Evolutionary conservation across 1,139 yeast species (phyloP), one percentile per base, ranked within the genome.

Genomic region (Suhomyces anneliseae): DNA sequence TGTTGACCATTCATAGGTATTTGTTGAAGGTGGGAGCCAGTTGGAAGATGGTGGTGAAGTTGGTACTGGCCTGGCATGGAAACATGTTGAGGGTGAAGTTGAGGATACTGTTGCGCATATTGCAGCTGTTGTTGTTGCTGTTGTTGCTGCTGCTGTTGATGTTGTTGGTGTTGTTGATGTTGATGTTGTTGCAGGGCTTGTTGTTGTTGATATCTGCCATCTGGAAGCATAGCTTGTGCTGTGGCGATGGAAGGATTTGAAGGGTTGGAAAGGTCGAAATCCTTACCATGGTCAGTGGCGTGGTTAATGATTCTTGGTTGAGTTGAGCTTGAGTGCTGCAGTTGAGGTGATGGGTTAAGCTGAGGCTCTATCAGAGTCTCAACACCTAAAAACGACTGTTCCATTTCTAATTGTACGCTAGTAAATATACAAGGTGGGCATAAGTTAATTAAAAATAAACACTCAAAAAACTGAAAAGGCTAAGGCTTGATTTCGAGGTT

Each of bases 311-410:
- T 43, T 19, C 49, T 37, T 3, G 50, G 47, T 35, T 47, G 50
- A 31, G 37, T 44, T 33, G 29, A 38, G 40, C 33, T 40, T n/a
- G 39, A 26, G 41, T 48, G 54, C 11, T 43, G 46, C 34, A 39
- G 53, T 27, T 53, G 54, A 14, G 52, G 52, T 29, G 48, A 42
- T 31, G 42, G 44, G 44, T 53, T 54, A 36, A 60, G 49, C 48
- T 58, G 64, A 34, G 61, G 57, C 41, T 64, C 69, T 49, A 65
- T 54, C 41, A 53, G 63, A 39, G 62, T 54, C 42, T 67, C 73
- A 38, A 64, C 70, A 33, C 64, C 57, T 49, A 67, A 60, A 58
- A 61, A 68, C 52, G 63, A 71, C 51, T 68, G 74, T 50, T 70
- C 74, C 74, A 69, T 68, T 29, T 9, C n/a, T 29, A 29, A 29